Evolutionary conservation across 805 yeast species (phyloP).

Genomic region (Metschnikowia similis): DNA sequence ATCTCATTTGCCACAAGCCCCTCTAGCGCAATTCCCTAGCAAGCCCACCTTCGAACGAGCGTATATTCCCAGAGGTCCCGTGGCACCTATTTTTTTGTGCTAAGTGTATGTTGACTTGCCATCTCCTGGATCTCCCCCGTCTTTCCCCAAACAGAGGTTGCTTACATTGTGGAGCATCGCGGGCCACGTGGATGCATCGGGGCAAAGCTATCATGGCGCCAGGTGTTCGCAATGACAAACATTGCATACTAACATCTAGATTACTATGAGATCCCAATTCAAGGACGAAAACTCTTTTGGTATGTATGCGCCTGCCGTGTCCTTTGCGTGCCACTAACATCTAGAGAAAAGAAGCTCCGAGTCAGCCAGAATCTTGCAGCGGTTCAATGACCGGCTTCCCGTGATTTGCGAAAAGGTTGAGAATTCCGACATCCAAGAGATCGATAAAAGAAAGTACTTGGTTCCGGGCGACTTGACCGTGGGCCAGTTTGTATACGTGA

Average conservation of each 20-base stretch:
- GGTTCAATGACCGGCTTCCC: constrained; percentile 90
- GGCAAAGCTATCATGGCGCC: not conserved
- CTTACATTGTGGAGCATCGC: not conserved
- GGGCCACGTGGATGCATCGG: constrained; percentile 4
- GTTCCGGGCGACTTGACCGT: constrained; percentile 96
- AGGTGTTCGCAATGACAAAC: not conserved
- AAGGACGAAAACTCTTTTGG: constrained; percentile 95
- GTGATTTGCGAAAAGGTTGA: constrained; percentile 97
- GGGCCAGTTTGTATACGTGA: constrained; percentile 97
- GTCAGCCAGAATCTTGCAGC: constrained; percentile 82
- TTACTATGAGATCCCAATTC: constrained; percentile 80
- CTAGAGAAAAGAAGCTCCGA: constrained; percentile 90
- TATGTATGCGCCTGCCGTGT: constrained; percentile 36
- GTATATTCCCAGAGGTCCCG: not conserved
- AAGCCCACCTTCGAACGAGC: not conserved
- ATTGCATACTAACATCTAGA: constrained; percentile 1
- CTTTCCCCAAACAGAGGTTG: not conserved
- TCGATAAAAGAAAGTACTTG: constrained; percentile 93
- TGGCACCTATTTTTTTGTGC: not conserved
- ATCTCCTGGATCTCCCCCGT: not conserved
- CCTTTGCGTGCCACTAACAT: constrained; percentile 9
- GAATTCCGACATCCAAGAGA: constrained; percentile 91
- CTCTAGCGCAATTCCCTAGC: not conserved
- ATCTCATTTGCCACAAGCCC: constrained; percentile 2
- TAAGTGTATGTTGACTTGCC: not conserved